A percentile compares a stretch with the other conserved stretches of the same genome.
Conservation (phyloP, 2,329 filamentous ascomycete species). For the Clonostachys rosea region DNA sequence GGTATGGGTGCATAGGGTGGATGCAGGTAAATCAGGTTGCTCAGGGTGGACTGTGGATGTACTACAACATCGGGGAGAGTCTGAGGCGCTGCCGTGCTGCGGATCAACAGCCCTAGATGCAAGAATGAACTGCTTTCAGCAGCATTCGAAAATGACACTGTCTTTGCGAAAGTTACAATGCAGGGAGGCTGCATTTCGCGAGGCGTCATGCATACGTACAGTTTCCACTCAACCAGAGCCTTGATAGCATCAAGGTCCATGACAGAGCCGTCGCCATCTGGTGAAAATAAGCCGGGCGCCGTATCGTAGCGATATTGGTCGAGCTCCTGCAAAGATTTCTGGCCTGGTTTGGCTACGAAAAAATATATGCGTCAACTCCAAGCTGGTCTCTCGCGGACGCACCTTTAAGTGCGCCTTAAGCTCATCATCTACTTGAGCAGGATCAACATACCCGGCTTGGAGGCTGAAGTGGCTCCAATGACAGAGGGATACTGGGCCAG, state of each 20-base stretch:
- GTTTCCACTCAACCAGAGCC: slow-evolving; percentile 64
- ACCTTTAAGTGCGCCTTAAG: too few relatives aligned
- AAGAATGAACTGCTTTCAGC: too few relatives aligned
- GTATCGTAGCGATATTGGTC: slow-evolving; percentile 56
- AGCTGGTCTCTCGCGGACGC: too few relatives aligned
- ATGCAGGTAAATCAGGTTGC: not conserved
- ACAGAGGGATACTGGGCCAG: slow-evolving; percentile 32
- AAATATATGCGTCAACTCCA: too few relatives aligned
- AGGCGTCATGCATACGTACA: slow-evolving; percentile 42
- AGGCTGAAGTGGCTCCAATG: slow-evolving; percentile 34
- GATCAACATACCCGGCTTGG: slow-evolving; percentile 34
- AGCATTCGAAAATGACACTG: too few relatives aligned
- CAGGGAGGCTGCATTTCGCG: too few relatives aligned
- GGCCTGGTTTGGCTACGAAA: slow-evolving; percentile 37
- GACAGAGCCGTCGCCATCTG: slow-evolving; percentile 18
- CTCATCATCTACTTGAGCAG: not conserved
- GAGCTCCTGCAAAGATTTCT: slow-evolving; percentile 49
- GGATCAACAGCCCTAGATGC: too few relatives aligned
- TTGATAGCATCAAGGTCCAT: slow-evolving; percentile 56
- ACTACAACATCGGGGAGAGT: not conserved
- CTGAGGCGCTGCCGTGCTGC: not conserved
- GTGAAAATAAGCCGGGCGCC: slow-evolving; percentile 41
- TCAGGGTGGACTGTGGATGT: not conserved
- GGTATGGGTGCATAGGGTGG: not conserved
- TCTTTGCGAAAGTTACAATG: too few relatives aligned